A percentile compares a stretch with the other conserved stretches of the same genome.
phyloP scores from a whole-genome alignment of 805 yeast species.

The Torulaspora maleeae region DNA sequence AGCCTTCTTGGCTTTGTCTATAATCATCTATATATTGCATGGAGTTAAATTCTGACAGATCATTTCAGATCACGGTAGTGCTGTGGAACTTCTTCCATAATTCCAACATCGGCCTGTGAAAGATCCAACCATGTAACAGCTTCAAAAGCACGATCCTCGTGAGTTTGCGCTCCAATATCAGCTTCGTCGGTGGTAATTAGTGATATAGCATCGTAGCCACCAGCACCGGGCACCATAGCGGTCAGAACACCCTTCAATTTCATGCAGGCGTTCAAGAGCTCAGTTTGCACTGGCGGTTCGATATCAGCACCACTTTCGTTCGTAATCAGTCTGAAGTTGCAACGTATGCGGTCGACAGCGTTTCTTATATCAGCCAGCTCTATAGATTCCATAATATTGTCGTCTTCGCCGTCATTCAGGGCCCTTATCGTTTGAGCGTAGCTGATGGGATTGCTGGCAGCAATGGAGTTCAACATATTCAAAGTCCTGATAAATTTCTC shows the following conservation, averaged over 20 bases:
- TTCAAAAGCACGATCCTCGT: slow-evolving; percentile 33
- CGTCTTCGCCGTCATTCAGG: slow-evolving; percentile 13
- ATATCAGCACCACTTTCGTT: slow-evolving; percentile 70
- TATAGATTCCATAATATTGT: slow-evolving; percentile 9
- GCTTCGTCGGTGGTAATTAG: slow-evolving; percentile 53
- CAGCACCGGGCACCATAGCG: slow-evolving; percentile 99
- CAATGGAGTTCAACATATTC: slow-evolving; percentile 36
- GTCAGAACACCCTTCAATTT: slow-evolving; percentile 72
- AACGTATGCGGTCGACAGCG: slow-evolving; percentile 50
- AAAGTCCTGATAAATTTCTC: slow-evolving; percentile 49
- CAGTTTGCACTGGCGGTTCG: slow-evolving; percentile 77
- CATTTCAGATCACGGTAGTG: slow-evolving; percentile 25
- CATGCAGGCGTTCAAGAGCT: slow-evolving; percentile 55
- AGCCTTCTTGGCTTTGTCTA: slow-evolving; percentile 1
- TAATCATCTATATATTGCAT: neutral
- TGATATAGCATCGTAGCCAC: slow-evolving; percentile 92
- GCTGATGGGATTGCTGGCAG: slow-evolving; percentile 29
- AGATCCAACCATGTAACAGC: slow-evolving; percentile 65
- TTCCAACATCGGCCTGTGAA: slow-evolving; percentile 57
- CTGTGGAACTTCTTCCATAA: slow-evolving; percentile 43
- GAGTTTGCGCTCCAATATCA: slow-evolving; percentile 31
- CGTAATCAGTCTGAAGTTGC: slow-evolving; percentile 57
- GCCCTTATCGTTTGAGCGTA: slow-evolving; percentile 36
- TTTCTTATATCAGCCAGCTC: slow-evolving; percentile 37
- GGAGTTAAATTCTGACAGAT: neutral